Evolutionary conservation across 202 grass and related monocot genomes (phyloP), one percentile per base, ranked within the genome.

Genomic region (Setaria viridis): DNA sequence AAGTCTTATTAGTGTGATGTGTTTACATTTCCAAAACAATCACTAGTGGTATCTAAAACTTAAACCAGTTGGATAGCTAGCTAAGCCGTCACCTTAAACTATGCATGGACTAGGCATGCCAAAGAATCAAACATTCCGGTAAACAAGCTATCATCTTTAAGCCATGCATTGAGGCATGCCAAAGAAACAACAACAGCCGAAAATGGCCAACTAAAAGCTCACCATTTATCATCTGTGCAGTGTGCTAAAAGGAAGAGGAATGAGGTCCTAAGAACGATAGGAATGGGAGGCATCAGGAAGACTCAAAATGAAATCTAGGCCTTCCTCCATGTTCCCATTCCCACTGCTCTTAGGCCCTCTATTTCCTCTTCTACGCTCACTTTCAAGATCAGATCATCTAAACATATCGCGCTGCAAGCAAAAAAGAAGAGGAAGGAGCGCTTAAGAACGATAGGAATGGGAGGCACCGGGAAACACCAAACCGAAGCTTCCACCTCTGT

Each of bases 391-490:
- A 30, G 43, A 21, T 17, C n/a, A 46, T 46, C 37, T 71, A 20
- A 74, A 76, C 12, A 11, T 73, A 46, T 42, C 41, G 5, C 19
- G 14, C 20, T 14, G 75, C 14, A 65, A 86, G 56, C 37, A 68
- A 73, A 74, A 73, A 72, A 64, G 74, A 88, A 90, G 65, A 72
- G 78, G 35, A 86, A 80, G 67, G 75, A 80, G 59, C 1, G 6
- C 76, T 65, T 37, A 84, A 84, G 68, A 88, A 74, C 41, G 15
- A 66, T 80, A 84, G 49, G 87, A 84, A 84, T 88, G 39, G 48
- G 81, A 84, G 67, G 81, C 86, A 83, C 67, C 21, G 35, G 46
- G 56, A 88, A 78, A 79, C 46, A 83, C 58, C 35, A 76, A 56
- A 55, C 72, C n/a, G 76, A 20, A 57, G 14, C 11, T 57, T 25